Conservation (phyloP, 192 early-diverging fungal species). For the Borealophlyctis nickersoniae region DNA sequence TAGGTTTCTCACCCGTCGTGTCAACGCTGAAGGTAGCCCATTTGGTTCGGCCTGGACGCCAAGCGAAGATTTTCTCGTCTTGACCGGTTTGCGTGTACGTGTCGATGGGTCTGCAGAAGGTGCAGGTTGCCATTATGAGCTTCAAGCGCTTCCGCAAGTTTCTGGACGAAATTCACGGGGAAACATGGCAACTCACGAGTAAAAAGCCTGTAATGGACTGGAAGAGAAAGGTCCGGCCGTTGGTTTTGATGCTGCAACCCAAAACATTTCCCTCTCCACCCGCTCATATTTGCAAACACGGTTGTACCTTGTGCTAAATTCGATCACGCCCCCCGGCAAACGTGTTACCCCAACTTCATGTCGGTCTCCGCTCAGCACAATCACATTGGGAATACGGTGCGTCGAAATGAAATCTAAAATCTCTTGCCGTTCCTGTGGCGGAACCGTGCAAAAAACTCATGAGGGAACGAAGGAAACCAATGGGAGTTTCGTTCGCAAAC, state of each 20-base stretch:
- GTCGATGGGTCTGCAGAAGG: constrained; percentile 17
- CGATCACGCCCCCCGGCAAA: constrained; percentile 27
- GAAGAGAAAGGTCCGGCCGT: no score
- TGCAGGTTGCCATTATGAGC: not conserved
- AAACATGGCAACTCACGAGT: not conserved
- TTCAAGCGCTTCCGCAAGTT: not conserved
- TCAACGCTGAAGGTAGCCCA: constrained; percentile 31
- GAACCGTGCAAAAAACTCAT: not conserved
- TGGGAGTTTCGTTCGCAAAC: not conserved
- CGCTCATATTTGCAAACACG: no score
- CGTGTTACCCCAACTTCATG: constrained; percentile 29
- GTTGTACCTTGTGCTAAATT: constrained; percentile 30
- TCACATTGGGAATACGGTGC: constrained; percentile 24
- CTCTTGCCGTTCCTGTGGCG: constrained; percentile 23
- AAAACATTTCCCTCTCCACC: no score
- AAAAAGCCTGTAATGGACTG: constrained; percentile 29
- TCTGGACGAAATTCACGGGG: no score
- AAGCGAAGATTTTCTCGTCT: constrained; percentile 27
- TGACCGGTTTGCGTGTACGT: constrained; percentile 23
- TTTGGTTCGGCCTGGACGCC: constrained; percentile 30
- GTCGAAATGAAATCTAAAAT: constrained; percentile 30
- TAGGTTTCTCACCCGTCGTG: constrained; percentile 13
- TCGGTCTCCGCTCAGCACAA: constrained; percentile 28
- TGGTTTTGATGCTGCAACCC: no score
- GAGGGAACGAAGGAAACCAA: not conserved